Base-by-base conservation (phyloP, 129 eudicot genomes). In the Saposhnikovia divaricata region DNA sequence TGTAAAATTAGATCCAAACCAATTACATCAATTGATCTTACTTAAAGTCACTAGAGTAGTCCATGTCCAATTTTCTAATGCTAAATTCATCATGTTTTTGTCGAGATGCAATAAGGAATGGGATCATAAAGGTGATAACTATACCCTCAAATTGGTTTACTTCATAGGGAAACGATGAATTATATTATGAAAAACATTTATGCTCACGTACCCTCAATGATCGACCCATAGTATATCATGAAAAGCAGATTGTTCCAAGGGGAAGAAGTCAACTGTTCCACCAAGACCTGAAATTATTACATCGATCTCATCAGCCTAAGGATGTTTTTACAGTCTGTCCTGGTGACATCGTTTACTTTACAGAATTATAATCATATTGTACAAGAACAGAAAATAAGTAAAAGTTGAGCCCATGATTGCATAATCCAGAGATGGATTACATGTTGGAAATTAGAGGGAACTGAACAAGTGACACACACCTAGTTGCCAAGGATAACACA, bases 161-260 rank as follows among this genome's bases (percentile, higher is more conserved):
- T 70, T 70, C 6, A 6, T 10, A 9, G 3, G 21, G 40, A 34
- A 68, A 11, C 18, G 6, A 68, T 23, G 12, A 4, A 31, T 12
- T 31, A 19, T 18, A 25, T 5, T 53, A 34, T 34, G 27, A 59
- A n/a, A 59, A n/a, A 59, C 34, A 59, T n/a, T 0, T 7, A 71
- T 38, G 68, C 75, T 72, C 76, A 44, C 90, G 90, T 87, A 95
- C 97, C 93, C 87, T 95, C 99, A 10, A 95, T 84, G 74, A 90
- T 89, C 40, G 90, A 82, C 70, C 99, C 99, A 76, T 89, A 95
- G 85, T 92, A 95, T 46, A 95, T 72, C 99, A 95, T 95, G 85
- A 95, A 95, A 70, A 92, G 81, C 84, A 92, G 38, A 88, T 95
- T 92, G 86, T 92, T 95, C 93, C 86, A 90, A 66, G 99, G 99